Evolutionary conservation across 2,329 filamentous ascomycete species (phyloP), one percentile per base, ranked within the genome.

Genomic region (Alternaria tenuissima): DNA sequence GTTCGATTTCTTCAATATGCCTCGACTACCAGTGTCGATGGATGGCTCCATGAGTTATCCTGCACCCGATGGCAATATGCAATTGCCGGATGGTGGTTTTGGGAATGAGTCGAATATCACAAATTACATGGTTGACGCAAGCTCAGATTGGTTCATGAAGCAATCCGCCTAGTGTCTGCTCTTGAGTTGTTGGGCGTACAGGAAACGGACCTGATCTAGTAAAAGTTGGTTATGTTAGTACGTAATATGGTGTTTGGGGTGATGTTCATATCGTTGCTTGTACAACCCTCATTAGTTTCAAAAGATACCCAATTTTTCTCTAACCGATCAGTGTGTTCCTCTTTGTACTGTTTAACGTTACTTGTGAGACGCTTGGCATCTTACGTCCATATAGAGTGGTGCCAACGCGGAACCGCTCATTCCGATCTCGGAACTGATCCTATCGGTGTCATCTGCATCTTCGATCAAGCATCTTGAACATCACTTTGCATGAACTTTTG

Each of bases 1-100:
- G 0, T 97, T 97, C 75, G 92, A 95, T 69, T 97, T 96, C 75
- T 97, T 97, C 83, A 97, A 97, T 74, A 88, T 96, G 57, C 94
- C 94, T 1, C 84, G 93, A 18, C 81, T 97, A 24, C 86, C 86
- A 0, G 78, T 81, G 0, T 75, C 74, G 1, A 73, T 76, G 61
- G 73, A 77, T 51, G 71, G 69, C 3, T 55, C 67, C 5, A 68
- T 72, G 49, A 71, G 65, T 7, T 76, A 76, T 54, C 66, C 71
- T n/a, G 66, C 71, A 2, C 65, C 67, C 8, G 72, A 73, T 41
- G 71, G 72, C 7, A 67, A 69, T 18, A 68, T 71, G 59, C 71
- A 64, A 28, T 61, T 74, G 60, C 63, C 67, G 7, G 72, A 74
- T 14, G 70, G 66, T 9, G 65, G 62, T 7, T 72, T 64, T 62